Percentiles rank a stretch among this genome's conserved stretches.
phyloP scores from a whole-genome alignment of 352 stramenopile species.

The Blastocystis sp. region DNA sequence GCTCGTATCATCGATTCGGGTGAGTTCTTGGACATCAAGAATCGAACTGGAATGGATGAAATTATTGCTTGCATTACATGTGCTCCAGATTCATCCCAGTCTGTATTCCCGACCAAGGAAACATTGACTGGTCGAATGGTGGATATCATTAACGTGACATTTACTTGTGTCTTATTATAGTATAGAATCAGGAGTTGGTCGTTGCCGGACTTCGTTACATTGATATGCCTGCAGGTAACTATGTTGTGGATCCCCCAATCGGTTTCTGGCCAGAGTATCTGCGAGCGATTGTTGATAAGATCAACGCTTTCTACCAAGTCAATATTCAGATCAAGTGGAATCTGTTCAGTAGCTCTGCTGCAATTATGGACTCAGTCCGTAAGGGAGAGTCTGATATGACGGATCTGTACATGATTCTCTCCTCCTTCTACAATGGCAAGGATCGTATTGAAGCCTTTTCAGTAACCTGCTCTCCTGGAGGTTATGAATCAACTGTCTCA shows the following conservation, averaged over 20 bases:
- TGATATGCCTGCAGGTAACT: constrained; percentile 62
- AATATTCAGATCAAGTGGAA: constrained; percentile 49
- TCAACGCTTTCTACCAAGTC: constrained; percentile 1
- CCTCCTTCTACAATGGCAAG: constrained; percentile 66
- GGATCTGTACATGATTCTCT: constrained; percentile 65
- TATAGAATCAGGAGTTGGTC: constrained; percentile 9
- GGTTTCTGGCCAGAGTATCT: constrained; percentile 66
- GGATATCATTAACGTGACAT: background rate
- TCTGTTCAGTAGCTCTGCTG: constrained; percentile 23
- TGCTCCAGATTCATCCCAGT: constrained; percentile 22
- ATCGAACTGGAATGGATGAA: constrained; percentile 30
- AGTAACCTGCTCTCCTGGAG: constrained; percentile 50
- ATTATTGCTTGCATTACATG: constrained; percentile 67
- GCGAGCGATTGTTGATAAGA: constrained; percentile 11
- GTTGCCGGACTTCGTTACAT: constrained; percentile 51
- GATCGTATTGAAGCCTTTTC: constrained; percentile 63
- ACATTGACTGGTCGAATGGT: constrained; percentile 6
- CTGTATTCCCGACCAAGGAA: constrained; percentile 17
- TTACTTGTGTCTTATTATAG: background rate
- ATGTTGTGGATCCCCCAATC: constrained; percentile 42
- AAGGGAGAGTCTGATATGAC: constrained; percentile 55
- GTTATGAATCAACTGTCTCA: constrained; percentile 51
- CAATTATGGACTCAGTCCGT: constrained; percentile 34
- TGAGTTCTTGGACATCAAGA: constrained; percentile 66
- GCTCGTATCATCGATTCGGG: constrained; percentile 48